phyloP scores from a whole-genome alignment of 768 basidiomycete species.

The Leccinum subgranulosum region DNA sequence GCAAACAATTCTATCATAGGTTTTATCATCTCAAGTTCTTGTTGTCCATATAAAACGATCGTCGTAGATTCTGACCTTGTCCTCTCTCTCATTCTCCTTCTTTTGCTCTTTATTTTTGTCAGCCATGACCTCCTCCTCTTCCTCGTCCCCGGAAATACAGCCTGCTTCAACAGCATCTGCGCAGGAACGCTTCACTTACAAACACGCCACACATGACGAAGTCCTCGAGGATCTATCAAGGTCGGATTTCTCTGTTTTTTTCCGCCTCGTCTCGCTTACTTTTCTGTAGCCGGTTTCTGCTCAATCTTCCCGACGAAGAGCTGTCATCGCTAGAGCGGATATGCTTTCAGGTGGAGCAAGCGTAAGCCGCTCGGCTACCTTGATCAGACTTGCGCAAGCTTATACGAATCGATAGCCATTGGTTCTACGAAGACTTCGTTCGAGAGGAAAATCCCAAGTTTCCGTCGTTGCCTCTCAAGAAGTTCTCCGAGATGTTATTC shows the following conservation, averaged over 20 bases:
- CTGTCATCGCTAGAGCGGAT: slow-evolving; percentile 87
- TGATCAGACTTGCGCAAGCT: slow-evolving; percentile 12
- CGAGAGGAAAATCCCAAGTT: slow-evolving; percentile 87
- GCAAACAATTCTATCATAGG: slow-evolving; percentile 23
- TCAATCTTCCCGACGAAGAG: slow-evolving; percentile 94
- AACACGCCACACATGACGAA: slow-evolving; percentile 76
- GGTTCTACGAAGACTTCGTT: slow-evolving; percentile 99
- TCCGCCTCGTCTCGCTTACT: slow-evolving; percentile 12
- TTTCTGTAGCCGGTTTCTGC: slow-evolving; percentile 78
- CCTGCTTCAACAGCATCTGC: slow-evolving; percentile 41
- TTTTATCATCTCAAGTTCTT: slow-evolving; percentile 24
- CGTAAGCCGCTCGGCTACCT: slow-evolving; percentile 53
- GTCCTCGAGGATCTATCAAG: slow-evolving; percentile 90
- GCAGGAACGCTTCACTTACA: slow-evolving; percentile 51
- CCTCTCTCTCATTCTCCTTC: slow-evolving; percentile 31
- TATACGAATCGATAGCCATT: slow-evolving; percentile 60
- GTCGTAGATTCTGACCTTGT: slow-evolving; percentile 23
- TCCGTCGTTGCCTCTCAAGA: slow-evolving; percentile 85
- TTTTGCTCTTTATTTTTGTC: slow-evolving; percentile 27
- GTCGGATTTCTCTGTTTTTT: slow-evolving; percentile 36
- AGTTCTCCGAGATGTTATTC: slow-evolving; percentile 91
- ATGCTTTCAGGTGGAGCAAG: slow-evolving; percentile 99
- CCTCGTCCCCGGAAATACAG: slow-evolving; percentile 72
- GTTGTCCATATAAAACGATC: slow-evolving; percentile 36
- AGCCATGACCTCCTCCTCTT: slow-evolving; percentile 72